Percentiles rank a stretch among this genome's conserved stretches.
phyloP scores from a whole-genome alignment of 148 eudicot genomes.

The Rhododendron williamsianum region DNA sequence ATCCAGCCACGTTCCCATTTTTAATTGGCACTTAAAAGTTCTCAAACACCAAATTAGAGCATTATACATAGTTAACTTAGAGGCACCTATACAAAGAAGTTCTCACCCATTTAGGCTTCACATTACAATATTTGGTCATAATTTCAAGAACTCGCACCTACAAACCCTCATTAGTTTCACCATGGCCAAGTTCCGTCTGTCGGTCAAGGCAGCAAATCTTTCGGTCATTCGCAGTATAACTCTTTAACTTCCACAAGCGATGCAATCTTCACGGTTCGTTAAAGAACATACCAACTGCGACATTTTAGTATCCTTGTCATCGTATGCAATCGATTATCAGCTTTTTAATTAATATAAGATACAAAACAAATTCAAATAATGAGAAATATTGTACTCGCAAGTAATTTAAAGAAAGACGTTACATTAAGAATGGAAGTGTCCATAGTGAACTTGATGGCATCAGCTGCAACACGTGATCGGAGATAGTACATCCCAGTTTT shows the following conservation, averaged over 20 bases:
- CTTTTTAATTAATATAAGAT: not conserved
- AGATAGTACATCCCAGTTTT: constrained; percentile 96
- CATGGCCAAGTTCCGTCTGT: not conserved
- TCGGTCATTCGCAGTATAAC: not conserved
- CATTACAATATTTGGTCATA: not conserved
- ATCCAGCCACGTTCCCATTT: not conserved
- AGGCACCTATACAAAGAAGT: not conserved
- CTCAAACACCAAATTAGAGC: not conserved
- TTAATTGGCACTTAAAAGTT: not conserved
- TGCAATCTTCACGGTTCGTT: constrained; percentile 73
- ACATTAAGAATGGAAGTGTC: constrained; percentile 75
- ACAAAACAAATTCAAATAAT: not conserved
- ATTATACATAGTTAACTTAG: not conserved
- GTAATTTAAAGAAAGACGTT: not conserved
- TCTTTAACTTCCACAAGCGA: constrained; percentile 79
- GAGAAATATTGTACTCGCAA: not conserved
- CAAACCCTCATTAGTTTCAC: not conserved
- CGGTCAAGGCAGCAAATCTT: not conserved
- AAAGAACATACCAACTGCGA: constrained; percentile 82
- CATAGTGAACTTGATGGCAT: constrained; percentile 95
- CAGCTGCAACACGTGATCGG: constrained; percentile 89
- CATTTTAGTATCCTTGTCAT: constrained; percentile 43
- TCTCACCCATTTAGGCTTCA: not conserved
- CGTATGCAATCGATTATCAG: not conserved
- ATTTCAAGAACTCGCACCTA: not conserved